Evolutionary conservation across 768 basidiomycete genomes (phyloP), one percentile per base, ranked within the genome.

Genomic region (Podaxis sp.): DNA sequence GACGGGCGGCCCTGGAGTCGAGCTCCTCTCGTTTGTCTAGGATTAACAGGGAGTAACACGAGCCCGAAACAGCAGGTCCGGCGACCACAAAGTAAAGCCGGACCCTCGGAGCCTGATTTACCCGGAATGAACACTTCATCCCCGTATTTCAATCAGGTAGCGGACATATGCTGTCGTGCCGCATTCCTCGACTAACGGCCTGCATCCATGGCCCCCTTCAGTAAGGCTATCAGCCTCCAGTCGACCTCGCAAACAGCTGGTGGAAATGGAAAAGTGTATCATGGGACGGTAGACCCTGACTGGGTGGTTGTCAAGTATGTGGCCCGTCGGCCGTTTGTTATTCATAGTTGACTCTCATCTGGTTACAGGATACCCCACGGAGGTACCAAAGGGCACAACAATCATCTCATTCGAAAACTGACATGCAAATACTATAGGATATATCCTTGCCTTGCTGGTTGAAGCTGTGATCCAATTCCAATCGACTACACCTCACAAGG

Each of bases 391-490:
- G 6, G 49, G 54, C 17, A 36, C 26, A 28, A 53, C 10, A 51
- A 61, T 46, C 24, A 24, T 28, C 52, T 8, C 26, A 30, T 49
- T 28, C 4, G 33, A 48, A 24, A 22, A 33, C 28, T 46, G n/a
- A 56, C 44, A 7, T n/a, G 26, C 64, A 20, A 62, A 58, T 65
- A 3, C 17, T 67, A 1, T 37, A 90, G 88, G 88, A 24, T 89
- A 87, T 67, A 73, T 84, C 17, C 75, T 89, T 15, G 84, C 82
- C 0, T 71, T 84, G 48, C 72, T 85, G 20, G 62, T 89, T 0
- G 78, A 88, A 40, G 80, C 87, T 20, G 85, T 82, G 62, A 76
- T 84, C 7, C 75, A 78, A 55, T 72, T 82, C 60, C 87, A 89
- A 70, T 72, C 77, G 0, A 62, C 69, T 2, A 80, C 82, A 8